Base-by-base conservation (phyloP, 1,284 basidiomycete species). In the Tilletia walkeri region DNA sequence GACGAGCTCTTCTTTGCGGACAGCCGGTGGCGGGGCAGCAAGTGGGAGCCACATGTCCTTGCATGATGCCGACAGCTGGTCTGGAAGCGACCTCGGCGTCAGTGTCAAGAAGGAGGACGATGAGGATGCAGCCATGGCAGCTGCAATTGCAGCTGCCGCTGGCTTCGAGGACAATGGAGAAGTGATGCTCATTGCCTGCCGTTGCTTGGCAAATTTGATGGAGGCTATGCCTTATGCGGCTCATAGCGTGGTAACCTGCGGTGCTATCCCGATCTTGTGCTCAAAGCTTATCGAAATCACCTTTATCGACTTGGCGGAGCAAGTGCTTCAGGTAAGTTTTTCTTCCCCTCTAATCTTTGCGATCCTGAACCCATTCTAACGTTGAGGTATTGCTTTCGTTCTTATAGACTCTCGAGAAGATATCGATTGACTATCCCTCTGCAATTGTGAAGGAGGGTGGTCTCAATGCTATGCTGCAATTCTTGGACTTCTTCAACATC, bases 291-390 rank as follows among this genome's bases (percentile, higher is more conserved):
- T 76, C 68, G 79, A 82, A 69, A 82, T 84, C 66, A 76, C 78
- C 14, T 82, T 82, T 70, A 82, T 84, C 66, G 82, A 84, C 59
- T 72, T 84, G 5, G 82, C 82, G 45, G 82, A 84, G 66, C 81
- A 84, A 74, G 80, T 81, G n/a, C 73, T 83, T 6, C 77, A 81
- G 73, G 73, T 74, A 36, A 59, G 71, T 68, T 24, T 18, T 53
- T 53, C 50, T 18, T 30, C 3, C n/a, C 24, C 18, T 30, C 2
- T 53, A 6, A 53, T 2, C 50, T 53, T 18, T 47, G 48, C 14
- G 24, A 34, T 34, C 20, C 36, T 39, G 16, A 30, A 7, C 20
- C 20, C 56, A 39, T 30, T 49, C n/a, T n/a, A 49, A n/a, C 50
- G 30, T 2, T n/a, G 18, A 69, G 7, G 24, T 30, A 30, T n/a